A percentile compares a stretch with the other conserved stretches of the same genome.
phyloP scores from a whole-genome alignment of 139 green algal genomes.

The Spirogloea muscicola region DNA sequence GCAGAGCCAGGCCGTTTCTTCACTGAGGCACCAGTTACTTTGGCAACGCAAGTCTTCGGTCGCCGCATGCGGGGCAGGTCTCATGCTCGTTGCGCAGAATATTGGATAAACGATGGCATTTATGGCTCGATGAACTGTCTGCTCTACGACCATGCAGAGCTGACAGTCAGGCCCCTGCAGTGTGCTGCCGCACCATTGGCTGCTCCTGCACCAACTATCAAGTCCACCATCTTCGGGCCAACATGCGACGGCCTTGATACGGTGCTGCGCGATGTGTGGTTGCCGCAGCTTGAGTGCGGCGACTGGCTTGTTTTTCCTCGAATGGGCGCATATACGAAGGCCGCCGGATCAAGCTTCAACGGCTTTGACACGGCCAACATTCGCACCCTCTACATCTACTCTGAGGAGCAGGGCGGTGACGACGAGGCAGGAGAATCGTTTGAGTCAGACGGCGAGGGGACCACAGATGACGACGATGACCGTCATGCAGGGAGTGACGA shows the following conservation, averaged over 20 bases:
- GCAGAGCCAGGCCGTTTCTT: constrained; percentile 95
- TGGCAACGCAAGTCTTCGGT: constrained; percentile 76
- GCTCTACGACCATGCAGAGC: constrained; percentile 68
- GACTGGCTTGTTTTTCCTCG: constrained; percentile 87
- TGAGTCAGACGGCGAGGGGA: too few species aligned
- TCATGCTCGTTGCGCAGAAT: constrained; percentile 31
- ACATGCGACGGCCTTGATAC: constrained; percentile 55
- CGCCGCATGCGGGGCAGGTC: constrained; percentile 43
- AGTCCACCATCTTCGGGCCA: constrained; percentile 50
- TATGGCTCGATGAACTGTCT: constrained; percentile 96
- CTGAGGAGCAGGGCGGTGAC: constrained; percentile 1
- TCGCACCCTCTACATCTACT: constrained; percentile 40
- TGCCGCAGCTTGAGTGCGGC: constrained; percentile 74
- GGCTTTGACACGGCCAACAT: constrained; percentile 25
- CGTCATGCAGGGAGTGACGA: too few species aligned
- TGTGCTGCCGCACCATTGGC: too few species aligned
- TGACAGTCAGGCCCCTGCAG: constrained; percentile 38
- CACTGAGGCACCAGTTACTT: constrained; percentile 75
- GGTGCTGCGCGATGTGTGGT: constrained; percentile 27
- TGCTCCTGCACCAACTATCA: too few species aligned
- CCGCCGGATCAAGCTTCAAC: constrained; percentile 51
- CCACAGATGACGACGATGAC: too few species aligned
- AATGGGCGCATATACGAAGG: constrained; percentile 87
- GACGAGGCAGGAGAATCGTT: too few species aligned
- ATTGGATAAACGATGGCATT: constrained; percentile 81